Conservation (phyloP, 2,329 filamentous ascomycete species). For the Penicillium sp. region DNA sequence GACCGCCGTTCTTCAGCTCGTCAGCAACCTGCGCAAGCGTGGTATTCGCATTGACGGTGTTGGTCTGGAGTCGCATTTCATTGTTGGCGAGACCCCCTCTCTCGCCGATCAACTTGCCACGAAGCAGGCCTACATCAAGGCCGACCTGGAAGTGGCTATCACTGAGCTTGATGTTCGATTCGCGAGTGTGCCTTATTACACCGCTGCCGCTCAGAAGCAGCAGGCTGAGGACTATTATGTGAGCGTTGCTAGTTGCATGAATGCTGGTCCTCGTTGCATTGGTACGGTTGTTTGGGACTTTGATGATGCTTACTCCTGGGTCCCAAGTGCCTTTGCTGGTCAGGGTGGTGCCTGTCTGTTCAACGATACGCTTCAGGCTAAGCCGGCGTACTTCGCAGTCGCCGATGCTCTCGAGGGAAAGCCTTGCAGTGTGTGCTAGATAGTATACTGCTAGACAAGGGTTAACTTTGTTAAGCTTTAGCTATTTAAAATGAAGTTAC, state of each 20-base stretch:
- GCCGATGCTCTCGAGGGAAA: conserved; percentile 32
- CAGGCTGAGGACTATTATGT: conserved; percentile 36
- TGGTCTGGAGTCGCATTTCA: conserved; percentile 55
- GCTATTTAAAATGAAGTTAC: neutral
- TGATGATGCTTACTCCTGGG: conserved; percentile 49
- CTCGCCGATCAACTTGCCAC: conserved; percentile 44
- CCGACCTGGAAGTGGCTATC: conserved; percentile 49
- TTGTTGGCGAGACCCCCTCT: conserved; percentile 46
- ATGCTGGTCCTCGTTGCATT: conserved; percentile 28
- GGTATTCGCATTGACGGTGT: conserved; percentile 53
- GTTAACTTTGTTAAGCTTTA: neutral
- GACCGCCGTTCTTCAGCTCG: conserved; percentile 39
- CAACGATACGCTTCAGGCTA: conserved; percentile 50
- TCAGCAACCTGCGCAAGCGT: conserved; percentile 40
- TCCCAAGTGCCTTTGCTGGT: conserved; percentile 44
- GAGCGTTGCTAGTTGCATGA: conserved; percentile 31
- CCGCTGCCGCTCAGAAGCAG: conserved; percentile 26
- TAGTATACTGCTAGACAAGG: neutral
- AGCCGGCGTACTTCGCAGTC: conserved; percentile 46
- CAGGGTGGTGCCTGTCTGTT: conserved; percentile 48
- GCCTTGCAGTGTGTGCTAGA: conserved; percentile 31
- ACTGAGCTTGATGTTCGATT: conserved; percentile 55
- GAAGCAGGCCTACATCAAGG: conserved; percentile 42
- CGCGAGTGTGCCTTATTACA: conserved; percentile 25
- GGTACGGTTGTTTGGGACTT: conserved; percentile 42